A percentile compares a stretch with the other conserved stretches of the same genome.
phyloP scores from a whole-genome alignment of 2,329 filamentous ascomycete genomes.

The Pseudogymnoascus sp. region DNA sequence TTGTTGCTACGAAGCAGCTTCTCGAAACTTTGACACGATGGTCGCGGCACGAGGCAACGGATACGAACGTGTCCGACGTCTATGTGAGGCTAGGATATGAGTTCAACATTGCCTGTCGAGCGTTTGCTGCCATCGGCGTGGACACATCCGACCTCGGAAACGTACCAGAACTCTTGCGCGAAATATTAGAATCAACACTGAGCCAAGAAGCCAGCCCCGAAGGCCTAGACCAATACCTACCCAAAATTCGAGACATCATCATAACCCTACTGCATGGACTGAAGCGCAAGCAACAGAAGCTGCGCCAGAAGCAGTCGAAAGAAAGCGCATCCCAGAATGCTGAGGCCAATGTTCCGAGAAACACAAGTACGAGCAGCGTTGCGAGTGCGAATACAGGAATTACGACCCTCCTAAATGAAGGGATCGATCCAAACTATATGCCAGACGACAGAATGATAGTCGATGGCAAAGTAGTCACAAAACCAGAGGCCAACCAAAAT shows the following conservation, averaged over 20 bases:
- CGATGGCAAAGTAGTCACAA: slow-evolving; percentile 7
- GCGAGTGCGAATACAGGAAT: slow-evolving; percentile 51
- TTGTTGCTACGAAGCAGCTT: slow-evolving; percentile 95
- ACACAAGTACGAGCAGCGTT: slow-evolving; percentile 52
- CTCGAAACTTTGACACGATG: slow-evolving; percentile 96
- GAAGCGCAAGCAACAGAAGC: slow-evolving; percentile 91
- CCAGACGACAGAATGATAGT: slow-evolving; percentile 4
- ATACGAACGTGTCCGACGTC: slow-evolving; percentile 94
- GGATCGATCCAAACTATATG: slow-evolving; percentile 27
- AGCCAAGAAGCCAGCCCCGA: slow-evolving; percentile 93
- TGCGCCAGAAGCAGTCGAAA: slow-evolving; percentile 57
- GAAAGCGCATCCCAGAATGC: slow-evolving; percentile 32
- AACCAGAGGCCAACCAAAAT: slow-evolving; percentile 42
- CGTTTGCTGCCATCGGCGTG: slow-evolving; percentile 94
- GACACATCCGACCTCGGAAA: slow-evolving; percentile 92
- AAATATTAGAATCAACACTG: slow-evolving; percentile 88
- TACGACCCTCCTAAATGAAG: slow-evolving; percentile 53
- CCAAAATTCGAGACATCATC: slow-evolving; percentile 94
- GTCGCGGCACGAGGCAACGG: slow-evolving; percentile 86
- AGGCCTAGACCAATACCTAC: slow-evolving; percentile 88
- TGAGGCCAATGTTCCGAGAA: slow-evolving; percentile 26
- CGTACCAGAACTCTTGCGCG: slow-evolving; percentile 82
- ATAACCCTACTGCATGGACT: slow-evolving; percentile 93
- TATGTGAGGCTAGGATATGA: slow-evolving; percentile 97
- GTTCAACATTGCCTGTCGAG: slow-evolving; percentile 97